Evolutionary conservation across 345 rosid species (phyloP).

Genomic region (Populus nigra): DNA sequence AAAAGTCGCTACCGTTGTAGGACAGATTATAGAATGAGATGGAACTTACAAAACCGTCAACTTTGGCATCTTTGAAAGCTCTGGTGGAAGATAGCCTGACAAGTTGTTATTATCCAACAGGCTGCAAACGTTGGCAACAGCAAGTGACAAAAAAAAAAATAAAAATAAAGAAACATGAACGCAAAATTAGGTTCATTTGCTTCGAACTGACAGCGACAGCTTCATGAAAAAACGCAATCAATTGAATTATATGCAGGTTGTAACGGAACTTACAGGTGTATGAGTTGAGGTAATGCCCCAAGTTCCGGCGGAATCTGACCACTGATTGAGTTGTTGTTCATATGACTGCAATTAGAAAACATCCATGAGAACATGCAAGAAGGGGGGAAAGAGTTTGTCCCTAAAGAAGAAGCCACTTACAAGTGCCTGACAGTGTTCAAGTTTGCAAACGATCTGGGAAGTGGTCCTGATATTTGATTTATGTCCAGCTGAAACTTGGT

Average conservation of each 20-base stretch:
- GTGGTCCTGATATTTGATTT: constrained; percentile 36
- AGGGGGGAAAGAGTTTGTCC: not conserved
- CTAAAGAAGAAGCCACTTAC: constrained; percentile 27
- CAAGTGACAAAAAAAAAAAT: no score
- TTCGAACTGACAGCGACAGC: not conserved
- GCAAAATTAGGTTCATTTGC: not conserved
- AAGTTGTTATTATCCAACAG: constrained; percentile 50
- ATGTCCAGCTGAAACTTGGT: constrained; percentile 37
- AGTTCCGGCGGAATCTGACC: constrained; percentile 50
- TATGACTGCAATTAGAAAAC: constrained; percentile 30
- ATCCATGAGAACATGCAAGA: not conserved
- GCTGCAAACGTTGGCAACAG: constrained; percentile 23
- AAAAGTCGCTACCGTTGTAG: not conserved
- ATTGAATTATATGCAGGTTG: not conserved
- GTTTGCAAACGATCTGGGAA: constrained; percentile 41
- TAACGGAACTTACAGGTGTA: constrained; percentile 39
- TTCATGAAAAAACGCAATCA: not conserved
- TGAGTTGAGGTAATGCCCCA: constrained; percentile 30
- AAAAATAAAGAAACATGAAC: not conserved
- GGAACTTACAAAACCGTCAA: constrained; percentile 36
- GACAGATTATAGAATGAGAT: not conserved
- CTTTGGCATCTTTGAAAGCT: constrained; percentile 38
- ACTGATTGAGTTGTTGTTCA: constrained; percentile 53
- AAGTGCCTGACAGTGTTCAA: constrained; percentile 32
- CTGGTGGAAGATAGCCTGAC: constrained; percentile 43